Evolutionary conservation across 352 stramenopile genomes (phyloP).

Genomic region (Phytopythium ostracodes): DNA sequence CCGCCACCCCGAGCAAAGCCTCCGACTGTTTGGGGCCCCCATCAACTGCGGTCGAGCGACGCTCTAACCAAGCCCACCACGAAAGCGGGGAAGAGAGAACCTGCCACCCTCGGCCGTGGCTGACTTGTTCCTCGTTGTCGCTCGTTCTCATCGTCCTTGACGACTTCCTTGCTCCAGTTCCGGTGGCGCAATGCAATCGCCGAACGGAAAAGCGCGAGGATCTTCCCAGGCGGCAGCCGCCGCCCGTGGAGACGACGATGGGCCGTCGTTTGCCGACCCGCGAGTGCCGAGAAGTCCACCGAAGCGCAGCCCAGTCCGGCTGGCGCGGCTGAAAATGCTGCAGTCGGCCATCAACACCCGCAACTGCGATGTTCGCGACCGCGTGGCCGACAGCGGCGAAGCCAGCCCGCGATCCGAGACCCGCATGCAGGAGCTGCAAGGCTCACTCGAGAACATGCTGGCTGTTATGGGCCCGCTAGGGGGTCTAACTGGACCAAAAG

Average conservation of each 20-base stretch:
- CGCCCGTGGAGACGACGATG: neutral
- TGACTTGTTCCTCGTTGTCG: neutral
- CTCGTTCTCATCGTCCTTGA: neutral
- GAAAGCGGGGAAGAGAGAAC: neutral
- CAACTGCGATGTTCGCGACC: constrained; percentile 64
- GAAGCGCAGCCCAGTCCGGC: constrained; percentile 71
- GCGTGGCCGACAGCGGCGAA: constrained; percentile 15
- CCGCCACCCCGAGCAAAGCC: neutral
- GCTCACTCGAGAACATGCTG: constrained; percentile 40
- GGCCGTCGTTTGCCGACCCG: neutral
- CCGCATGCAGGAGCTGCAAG: constrained; percentile 26
- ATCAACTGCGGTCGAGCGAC: neutral
- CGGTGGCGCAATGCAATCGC: neutral
- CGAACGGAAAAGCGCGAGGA: neutral
- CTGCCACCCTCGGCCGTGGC: neutral
- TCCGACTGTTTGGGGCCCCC: constrained; percentile 3
- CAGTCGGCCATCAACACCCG: constrained; percentile 78
- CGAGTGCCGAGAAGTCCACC: constrained; percentile 30
- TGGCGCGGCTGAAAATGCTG: constrained; percentile 78
- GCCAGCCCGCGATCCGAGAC: constrained; percentile 20
- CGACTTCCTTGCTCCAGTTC: neutral
- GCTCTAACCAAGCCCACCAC: neutral
- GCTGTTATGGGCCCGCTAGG: constrained; percentile 71
- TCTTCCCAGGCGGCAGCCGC: neutral
- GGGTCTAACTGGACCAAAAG: constrained; percentile 41